Evolutionary conservation across 441 rosid species (phyloP).

Genomic region (Pelargonium myrrhifolium): DNA sequence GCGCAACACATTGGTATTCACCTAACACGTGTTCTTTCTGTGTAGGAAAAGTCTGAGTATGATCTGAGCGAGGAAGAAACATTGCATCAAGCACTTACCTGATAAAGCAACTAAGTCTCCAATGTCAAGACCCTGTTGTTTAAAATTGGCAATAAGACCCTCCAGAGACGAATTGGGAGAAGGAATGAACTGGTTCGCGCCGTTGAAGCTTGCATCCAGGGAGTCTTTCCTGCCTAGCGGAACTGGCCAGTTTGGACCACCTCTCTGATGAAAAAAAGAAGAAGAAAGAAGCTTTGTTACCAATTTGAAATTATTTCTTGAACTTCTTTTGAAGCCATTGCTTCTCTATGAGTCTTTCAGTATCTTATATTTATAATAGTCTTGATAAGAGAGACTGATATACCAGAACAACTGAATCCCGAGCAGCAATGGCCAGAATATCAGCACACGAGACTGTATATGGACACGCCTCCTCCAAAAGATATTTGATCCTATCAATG

Average conservation of each 20-base stretch:
- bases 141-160: constrained; percentile 49
- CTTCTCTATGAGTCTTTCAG: too few relatives aligned
- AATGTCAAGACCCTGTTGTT: constrained; percentile 49
- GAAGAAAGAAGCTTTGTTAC: neutral
- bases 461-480: constrained; percentile 72
- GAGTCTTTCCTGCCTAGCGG: constrained; percentile 70
- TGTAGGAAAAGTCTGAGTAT: too few relatives aligned
- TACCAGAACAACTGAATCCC: constrained; percentile 58
- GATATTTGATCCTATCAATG: constrained; percentile 57
- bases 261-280: constrained; percentile 41
- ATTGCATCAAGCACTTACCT: constrained; percentile 23
- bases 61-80: too few relatives aligned
- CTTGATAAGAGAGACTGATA: constrained; percentile 14
- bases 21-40: too few relatives aligned
- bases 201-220: constrained; percentile 51
- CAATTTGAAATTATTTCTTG: neutral
- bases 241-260: constrained; percentile 67
- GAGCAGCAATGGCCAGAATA: constrained; percentile 61
- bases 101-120: constrained; percentile 61
- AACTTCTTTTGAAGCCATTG: neutral
- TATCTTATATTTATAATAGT: too few relatives aligned
- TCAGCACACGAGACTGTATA: constrained; percentile 68
- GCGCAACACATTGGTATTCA: too few relatives aligned
- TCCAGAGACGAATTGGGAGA: constrained; percentile 65
- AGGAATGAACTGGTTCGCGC: constrained; percentile 68